These are phyloP conservation scores for Cadophora sp. DNA, from an alignment of 2,329 filamentous ascomycete species.

Conservation along the genomic window DNA sequence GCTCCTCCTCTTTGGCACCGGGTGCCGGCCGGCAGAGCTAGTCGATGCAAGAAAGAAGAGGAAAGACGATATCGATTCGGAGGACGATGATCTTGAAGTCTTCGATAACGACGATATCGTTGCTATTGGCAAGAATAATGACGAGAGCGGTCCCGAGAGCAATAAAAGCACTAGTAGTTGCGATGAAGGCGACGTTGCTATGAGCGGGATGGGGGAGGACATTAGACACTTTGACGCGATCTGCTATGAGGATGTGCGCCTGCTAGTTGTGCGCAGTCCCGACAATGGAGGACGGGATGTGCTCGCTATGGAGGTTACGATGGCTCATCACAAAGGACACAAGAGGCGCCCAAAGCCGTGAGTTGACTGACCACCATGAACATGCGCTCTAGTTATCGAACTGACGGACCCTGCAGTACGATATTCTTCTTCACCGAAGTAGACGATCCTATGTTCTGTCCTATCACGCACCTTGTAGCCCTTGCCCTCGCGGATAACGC, in stretches of 20 bases:
- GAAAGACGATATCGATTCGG: constrained; percentile 4
- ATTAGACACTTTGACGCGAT: constrained; percentile 25
- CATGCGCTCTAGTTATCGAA: constrained; percentile 16
- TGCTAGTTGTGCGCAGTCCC: constrained; percentile 27
- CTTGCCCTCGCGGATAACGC: constrained; percentile 29
- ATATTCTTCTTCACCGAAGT: constrained; percentile 37
- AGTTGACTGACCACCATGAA: constrained; percentile 21
- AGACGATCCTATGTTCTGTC: constrained; percentile 34
- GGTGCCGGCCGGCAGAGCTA: constrained; percentile 36
- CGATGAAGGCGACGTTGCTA: constrained; percentile 22
- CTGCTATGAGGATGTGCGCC: constrained; percentile 25
- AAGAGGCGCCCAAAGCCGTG: constrained; percentile 32
- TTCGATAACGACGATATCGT: constrained; percentile 17
- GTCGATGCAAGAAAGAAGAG: constrained; percentile 34
- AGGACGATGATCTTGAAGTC: constrained; percentile 19
- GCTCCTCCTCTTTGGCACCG: constrained; percentile 34
- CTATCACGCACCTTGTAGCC: constrained; percentile 32
- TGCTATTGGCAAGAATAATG: constrained; percentile 23
- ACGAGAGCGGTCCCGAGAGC: no score
- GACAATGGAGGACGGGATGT: constrained; percentile 23
- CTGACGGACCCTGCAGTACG: constrained; percentile 28
- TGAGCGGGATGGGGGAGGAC: constrained; percentile 21
- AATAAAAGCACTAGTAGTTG: constrained; percentile 21
- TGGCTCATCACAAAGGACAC: constrained; percentile 32
- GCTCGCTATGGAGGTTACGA: constrained; percentile 31